Base-by-base conservation (phyloP, 495 filamentous ascomycete genomes). In the Podospora sp. region DNA sequence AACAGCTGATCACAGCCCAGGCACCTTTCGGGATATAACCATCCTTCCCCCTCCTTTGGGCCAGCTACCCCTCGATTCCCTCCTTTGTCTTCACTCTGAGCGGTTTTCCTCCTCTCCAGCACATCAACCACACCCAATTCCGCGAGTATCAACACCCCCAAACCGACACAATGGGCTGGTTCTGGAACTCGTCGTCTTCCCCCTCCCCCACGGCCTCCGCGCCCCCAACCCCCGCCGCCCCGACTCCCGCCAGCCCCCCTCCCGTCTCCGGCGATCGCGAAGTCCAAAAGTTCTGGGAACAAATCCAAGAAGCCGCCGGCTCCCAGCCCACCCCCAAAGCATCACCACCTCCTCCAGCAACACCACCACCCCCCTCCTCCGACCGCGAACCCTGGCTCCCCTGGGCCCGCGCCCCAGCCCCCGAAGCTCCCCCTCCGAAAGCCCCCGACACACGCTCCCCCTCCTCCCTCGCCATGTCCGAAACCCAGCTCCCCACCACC, bases 401-500 rank as follows among this genome's bases (percentile, higher is more conserved):
- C 46, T 73, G 70, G 68, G 25, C 53, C 68, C 46, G 21, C 57
- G 40, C 53, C 62, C 25, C 26, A 58, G 51, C 63, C 69, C 25
- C 70, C 53, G 18, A 57, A 55, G 18, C 57, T 56, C 9, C 67
- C 62, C 20, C 69, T 55, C 36, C 65, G 56, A 0, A 64, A 2
- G 51, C 69, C 35, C 25, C 62, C 24, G 27, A 63, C 22, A 36
- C 60, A 52, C 72, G 72, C 60, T 58, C 60, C 61, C 67, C 70
- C 22, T 51, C 58, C 16, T 77, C 75, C 50, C 35, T 71, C 65
- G 72, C 69, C 73, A 74, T 78, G 71, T 80, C 76, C 74, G 86
- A 89, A 40, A 85, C 88, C 66, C 83, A 90, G 63, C 91, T 94
- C 68, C 89, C 92, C 1, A 88, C 86, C 50, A 88, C 80, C 67